Evolutionary conservation across 306 rosid species (phyloP).

Genomic region (Canavalia ensiformis): DNA sequence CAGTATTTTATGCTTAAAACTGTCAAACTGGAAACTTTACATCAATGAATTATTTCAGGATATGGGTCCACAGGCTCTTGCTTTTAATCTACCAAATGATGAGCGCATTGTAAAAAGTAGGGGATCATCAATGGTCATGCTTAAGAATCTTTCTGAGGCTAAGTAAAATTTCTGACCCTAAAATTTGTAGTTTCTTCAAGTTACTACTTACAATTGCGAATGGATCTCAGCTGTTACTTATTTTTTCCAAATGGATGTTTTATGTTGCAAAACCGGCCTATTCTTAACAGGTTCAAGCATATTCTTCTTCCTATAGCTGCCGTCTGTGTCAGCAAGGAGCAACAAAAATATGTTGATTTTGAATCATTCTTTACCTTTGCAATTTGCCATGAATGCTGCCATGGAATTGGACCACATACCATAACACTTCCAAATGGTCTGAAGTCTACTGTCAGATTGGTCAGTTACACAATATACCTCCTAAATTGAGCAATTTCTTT

Average conservation of each 20-base stretch:
- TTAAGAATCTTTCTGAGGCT: conserved; percentile 97
- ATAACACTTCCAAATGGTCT: conserved; percentile 91
- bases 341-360: conserved; percentile 84
- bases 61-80: conserved; percentile 98
- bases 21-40: conserved; percentile 38
- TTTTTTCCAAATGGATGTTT: conserved; percentile 9
- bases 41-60: conserved; percentile 65
- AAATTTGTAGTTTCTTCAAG: conserved; percentile 36
- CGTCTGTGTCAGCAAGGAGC: conserved; percentile 75
- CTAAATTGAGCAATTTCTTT: conserved; percentile 23
- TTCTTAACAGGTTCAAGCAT: conserved; percentile 77
- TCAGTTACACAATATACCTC: conserved; percentile 56
- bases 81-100: conserved; percentile 96
- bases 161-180: conserved; percentile 64
- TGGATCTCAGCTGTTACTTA: conserved; percentile 35
- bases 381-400: conserved; percentile 99
- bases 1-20: conserved; percentile 23
- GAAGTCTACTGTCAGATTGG: conserved; percentile 93
- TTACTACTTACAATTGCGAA: conserved; percentile 32
- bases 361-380: conserved; percentile 95
- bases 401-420: conserved; percentile 97
- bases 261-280: conserved; percentile 30
- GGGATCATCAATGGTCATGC: conserved; percentile 98
- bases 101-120: conserved; percentile 88
- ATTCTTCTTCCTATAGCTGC: conserved; percentile 90